phyloP scores from a whole-genome alignment of 1,284 basidiomycete species.

The Lentinula novae-zelandiae region DNA sequence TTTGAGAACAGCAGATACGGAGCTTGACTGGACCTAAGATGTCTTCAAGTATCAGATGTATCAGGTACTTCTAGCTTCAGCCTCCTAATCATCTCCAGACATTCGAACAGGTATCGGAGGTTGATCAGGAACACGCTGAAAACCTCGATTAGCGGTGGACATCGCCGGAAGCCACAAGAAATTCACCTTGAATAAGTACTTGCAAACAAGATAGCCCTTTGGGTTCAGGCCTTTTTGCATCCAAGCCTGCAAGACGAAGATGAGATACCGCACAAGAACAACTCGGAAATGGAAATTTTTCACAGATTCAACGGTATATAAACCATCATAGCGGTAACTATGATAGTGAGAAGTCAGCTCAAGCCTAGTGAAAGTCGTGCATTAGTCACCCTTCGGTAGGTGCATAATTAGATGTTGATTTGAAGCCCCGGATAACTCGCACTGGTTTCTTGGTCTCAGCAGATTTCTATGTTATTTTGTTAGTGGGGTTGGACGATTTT shows the following conservation, averaged over 20 bases:
- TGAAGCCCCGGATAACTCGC: conserved; percentile 78
- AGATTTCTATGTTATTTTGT: conserved; percentile 46
- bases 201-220: conserved; percentile 71
- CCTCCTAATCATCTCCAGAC: background rate
- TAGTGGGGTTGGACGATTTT: background rate
- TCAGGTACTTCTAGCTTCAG: too few relatives aligned
- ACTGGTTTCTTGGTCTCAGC: conserved; percentile 72
- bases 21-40: too few relatives aligned
- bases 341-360: conserved; percentile 1
- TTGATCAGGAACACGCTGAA: conserved; percentile 60
- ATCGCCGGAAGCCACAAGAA: background rate
- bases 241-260: conserved; percentile 49
- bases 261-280: background rate
- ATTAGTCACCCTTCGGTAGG: conserved; percentile 63
- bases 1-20: too few relatives aligned
- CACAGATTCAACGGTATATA: conserved; percentile 61
- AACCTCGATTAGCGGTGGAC: background rate
- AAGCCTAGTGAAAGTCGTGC: background rate
- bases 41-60: too few relatives aligned
- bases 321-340: conserved; percentile 82
- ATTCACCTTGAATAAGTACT: conserved; percentile 69
- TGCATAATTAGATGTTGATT: conserved; percentile 64
- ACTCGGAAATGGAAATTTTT: background rate
- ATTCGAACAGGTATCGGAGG: conserved; percentile 44
- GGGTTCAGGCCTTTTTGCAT: conserved; percentile 62